A percentile compares a stretch with the other conserved stretches of the same genome.
Conservation (phyloP, 768 basidiomycete species). For the Xerocomellus dryophilus region DNA sequence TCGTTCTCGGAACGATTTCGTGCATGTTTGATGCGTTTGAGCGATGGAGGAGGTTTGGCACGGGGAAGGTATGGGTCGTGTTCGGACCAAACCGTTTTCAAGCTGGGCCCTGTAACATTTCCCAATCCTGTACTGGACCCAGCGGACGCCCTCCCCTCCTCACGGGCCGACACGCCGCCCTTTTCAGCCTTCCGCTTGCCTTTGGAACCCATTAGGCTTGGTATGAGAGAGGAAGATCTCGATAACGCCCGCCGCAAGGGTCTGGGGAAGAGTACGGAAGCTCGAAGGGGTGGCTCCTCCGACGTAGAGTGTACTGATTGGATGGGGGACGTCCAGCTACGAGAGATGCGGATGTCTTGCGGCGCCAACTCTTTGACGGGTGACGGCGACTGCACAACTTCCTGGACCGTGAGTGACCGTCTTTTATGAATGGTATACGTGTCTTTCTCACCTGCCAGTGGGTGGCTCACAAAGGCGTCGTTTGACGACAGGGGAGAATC, state of each 20-base stretch:
- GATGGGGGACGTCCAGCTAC: background rate
- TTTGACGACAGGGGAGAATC: background rate
- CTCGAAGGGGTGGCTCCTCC: background rate
- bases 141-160: background rate
- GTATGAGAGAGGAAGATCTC: background rate
- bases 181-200: background rate
- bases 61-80: conserved; percentile 23
- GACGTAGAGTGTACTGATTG: background rate
- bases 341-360: background rate
- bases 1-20: conserved; percentile 4
- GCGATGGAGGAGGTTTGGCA: conserved; percentile 18
- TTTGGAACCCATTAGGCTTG: background rate
- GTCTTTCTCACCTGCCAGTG: conserved; percentile 8
- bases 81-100: conserved; percentile 12
- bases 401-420: background rate
- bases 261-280: background rate
- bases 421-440: background rate
- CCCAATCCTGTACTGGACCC: background rate
- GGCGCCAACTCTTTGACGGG: background rate
- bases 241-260: background rate
- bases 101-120: background rate
- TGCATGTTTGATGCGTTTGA: conserved; percentile 8
- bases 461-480: background rate
- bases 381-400: background rate
- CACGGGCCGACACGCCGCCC: background rate